Conservation (phyloP, 164 flowering plant species). For the Annona cherimola region DNA sequence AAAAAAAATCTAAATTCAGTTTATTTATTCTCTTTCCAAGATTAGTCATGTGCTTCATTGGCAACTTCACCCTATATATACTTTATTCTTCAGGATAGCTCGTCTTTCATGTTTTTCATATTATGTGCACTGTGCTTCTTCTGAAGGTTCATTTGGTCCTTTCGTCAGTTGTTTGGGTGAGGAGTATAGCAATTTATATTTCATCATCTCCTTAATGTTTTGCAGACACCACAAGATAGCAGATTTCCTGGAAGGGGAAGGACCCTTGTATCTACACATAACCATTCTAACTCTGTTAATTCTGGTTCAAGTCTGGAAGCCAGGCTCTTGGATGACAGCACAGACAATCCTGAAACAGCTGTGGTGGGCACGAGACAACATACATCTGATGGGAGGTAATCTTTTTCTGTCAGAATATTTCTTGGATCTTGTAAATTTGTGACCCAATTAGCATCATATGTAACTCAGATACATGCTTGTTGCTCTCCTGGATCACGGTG, state of each 20-base stretch:
- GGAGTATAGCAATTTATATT: neutral
- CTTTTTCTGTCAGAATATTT: neutral
- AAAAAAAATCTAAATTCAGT: too few relatives aligned
- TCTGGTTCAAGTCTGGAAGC: conserved; percentile 67
- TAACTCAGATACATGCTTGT: too few relatives aligned
- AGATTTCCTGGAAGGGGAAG: conserved; percentile 92
- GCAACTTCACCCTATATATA: too few relatives aligned
- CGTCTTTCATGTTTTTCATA: too few relatives aligned
- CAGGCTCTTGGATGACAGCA: conserved; percentile 62
- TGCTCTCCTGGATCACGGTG: too few relatives aligned
- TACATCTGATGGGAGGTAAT: conserved; percentile 49
- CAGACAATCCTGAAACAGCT: conserved; percentile 29
- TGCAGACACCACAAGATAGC: conserved; percentile 55
- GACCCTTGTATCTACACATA: conserved; percentile 45
- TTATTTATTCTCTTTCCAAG: too few relatives aligned
- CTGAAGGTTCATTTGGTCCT: neutral
- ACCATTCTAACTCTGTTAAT: conserved; percentile 29
- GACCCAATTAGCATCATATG: too few relatives aligned
- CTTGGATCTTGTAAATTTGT: too few relatives aligned
- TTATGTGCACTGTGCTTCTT: neutral
- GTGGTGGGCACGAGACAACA: conserved; percentile 26
- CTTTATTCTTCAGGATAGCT: too few relatives aligned
- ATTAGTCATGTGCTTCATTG: too few relatives aligned
- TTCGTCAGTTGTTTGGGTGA: neutral
- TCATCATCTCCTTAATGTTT: conserved; percentile 2